Evolutionary conservation across 306 rosid species (phyloP).

Genomic region (Carpinus viminea): DNA sequence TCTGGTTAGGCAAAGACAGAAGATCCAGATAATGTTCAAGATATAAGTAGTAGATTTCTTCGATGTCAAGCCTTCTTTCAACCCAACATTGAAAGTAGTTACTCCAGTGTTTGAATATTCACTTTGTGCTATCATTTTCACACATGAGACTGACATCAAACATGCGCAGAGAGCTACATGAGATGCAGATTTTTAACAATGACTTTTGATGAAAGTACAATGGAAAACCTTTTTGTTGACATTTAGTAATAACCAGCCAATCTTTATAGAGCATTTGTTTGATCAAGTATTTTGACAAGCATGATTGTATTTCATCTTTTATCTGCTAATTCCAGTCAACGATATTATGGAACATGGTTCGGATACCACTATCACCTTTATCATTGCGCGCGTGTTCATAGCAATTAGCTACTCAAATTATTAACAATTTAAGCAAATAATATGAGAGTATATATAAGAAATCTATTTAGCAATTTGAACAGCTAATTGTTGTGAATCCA

Average conservation of each 20-base stretch:
- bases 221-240: background rate
- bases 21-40: background rate
- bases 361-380: background rate
- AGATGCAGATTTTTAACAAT: background rate
- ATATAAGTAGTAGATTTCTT: background rate
- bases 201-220: background rate
- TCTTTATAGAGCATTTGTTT: too few relatives aligned
- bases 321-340: background rate
- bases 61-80: background rate
- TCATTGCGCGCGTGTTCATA: background rate
- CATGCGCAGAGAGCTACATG: background rate
- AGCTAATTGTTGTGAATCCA: too few relatives aligned
- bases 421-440: too few relatives aligned
- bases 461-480: too few relatives aligned
- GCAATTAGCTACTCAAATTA: too few relatives aligned
- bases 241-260: background rate
- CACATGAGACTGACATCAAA: background rate
- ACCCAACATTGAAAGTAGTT: background rate
- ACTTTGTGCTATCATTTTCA: background rate
- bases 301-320: too few relatives aligned
- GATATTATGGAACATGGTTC: background rate
- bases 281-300: too few relatives aligned
- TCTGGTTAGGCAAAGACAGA: background rate
- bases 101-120: background rate
- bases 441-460: too few relatives aligned